phyloP scores from a whole-genome alignment of 2,329 filamentous ascomycete species.

The Cladophialophora yegresii region DNA sequence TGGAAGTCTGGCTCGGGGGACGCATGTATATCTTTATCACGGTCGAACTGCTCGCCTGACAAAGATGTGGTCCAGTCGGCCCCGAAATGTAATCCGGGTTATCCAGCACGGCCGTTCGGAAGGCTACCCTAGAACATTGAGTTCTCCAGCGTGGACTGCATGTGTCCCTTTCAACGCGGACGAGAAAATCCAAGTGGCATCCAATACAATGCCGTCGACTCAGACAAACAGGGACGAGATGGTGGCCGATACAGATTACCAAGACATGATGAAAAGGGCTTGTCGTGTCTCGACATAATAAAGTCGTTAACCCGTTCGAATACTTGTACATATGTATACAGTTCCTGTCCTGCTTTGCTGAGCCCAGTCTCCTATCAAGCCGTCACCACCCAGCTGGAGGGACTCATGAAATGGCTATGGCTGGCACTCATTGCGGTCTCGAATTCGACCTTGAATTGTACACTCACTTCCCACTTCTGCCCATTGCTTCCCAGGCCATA shows the following conservation, averaged over 20 bases:
- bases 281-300: not conserved
- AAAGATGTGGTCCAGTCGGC: not conserved
- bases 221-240: not conserved
- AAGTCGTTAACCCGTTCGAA: not conserved
- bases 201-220: not conserved
- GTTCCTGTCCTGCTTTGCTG: not conserved
- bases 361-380: not conserved
- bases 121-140: not conserved
- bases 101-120: not conserved
- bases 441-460: conserved; percentile 67
- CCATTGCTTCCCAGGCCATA: conserved; percentile 73
- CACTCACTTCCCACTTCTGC: conserved; percentile 88
- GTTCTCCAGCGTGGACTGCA: not conserved
- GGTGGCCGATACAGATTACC: not conserved
- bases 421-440: conserved; percentile 31
- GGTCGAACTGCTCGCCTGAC: not conserved
- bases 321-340: not conserved
- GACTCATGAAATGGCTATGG: conserved; percentile 29
- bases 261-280: not conserved
- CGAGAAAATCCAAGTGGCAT: not conserved
- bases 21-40: not conserved
- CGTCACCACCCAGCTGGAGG: conserved; percentile 17
- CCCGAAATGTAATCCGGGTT: not conserved
- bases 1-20: not conserved
- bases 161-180: not conserved